Evolutionary conservation across 2,329 filamentous ascomycete genomes (phyloP).

Genomic region (Ascochyta viciae-villosae): DNA sequence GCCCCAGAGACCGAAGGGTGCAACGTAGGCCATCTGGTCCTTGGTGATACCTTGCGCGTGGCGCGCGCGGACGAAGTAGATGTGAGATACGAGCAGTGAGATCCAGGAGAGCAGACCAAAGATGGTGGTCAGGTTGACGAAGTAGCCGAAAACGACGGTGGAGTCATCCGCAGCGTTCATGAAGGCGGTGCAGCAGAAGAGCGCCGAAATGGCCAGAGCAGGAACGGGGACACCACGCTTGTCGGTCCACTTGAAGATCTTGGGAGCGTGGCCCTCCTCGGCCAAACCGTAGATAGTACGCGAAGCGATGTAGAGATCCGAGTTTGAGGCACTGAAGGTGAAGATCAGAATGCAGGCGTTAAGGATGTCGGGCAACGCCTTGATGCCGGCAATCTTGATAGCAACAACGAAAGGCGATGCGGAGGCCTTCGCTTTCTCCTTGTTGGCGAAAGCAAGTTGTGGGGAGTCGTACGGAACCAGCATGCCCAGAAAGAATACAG

Average conservation of each 20-base stretch:
- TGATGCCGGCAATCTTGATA: constrained; percentile 69
- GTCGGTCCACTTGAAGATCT: constrained; percentile 75
- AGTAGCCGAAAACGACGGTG: constrained; percentile 56
- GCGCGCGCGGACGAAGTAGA: constrained; percentile 57
- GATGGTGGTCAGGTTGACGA: constrained; percentile 55
- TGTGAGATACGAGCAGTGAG: constrained; percentile 58
- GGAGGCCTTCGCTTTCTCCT: constrained; percentile 52
- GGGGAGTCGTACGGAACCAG: constrained; percentile 74
- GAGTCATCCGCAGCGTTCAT: constrained; percentile 55
- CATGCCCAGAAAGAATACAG: constrained; percentile 77
- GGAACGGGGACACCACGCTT: constrained; percentile 73
- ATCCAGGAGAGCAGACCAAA: constrained; percentile 57
- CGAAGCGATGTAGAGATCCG: constrained; percentile 76
- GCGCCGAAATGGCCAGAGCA: constrained; percentile 66
- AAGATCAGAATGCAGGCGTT: constrained; percentile 79
- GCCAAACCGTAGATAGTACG: constrained; percentile 77
- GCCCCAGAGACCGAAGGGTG: constrained; percentile 75
- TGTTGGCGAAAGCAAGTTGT: constrained; percentile 66
- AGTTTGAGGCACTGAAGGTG: constrained; percentile 79
- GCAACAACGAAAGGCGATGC: constrained; percentile 80
- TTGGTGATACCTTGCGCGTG: constrained; percentile 55
- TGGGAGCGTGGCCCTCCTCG: constrained; percentile 73
- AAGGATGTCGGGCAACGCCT: constrained; percentile 69
- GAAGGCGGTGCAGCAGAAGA: constrained; percentile 72
- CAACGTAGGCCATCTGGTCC: constrained; percentile 61